Percentiles rank a stretch among this genome's conserved stretches.
phyloP scores from a whole-genome alignment of 306 rosid species.

The Senna siamea region DNA sequence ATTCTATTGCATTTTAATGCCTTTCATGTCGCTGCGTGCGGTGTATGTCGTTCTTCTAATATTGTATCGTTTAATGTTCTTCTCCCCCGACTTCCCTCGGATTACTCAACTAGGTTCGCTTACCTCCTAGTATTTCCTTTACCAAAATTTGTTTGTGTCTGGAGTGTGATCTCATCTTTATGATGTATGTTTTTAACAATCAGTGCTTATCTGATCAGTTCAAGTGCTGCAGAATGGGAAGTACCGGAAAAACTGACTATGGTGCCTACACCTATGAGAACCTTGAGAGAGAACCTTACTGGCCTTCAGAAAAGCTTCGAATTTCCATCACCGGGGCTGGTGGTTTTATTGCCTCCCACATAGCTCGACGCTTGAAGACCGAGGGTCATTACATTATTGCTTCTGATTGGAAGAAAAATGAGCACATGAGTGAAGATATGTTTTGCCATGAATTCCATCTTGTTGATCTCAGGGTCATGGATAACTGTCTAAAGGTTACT shows the following conservation, averaged over 20 bases:
- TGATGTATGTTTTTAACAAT: conserved; percentile 4
- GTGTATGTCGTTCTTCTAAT: conserved; percentile 9
- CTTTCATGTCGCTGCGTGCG: conserved; percentile 36
- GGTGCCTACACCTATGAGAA: conserved; percentile 86
- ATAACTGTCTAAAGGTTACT: conserved; percentile 88
- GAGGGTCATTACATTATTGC: conserved; percentile 98
- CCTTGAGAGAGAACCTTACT: conserved; percentile 91
- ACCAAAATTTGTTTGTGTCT: conserved; percentile 13
- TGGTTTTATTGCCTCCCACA: conserved; percentile 95
- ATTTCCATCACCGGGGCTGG: conserved; percentile 98
- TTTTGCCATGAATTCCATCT: conserved; percentile 97
- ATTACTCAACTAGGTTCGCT: conserved; percentile 4
- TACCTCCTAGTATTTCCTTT: too few relatives aligned
- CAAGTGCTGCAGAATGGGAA: conserved; percentile 79
- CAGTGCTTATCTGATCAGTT: conserved; percentile 14
- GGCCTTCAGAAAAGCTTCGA: conserved; percentile 88
- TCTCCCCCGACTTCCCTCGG: not conserved
- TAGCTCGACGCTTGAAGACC: conserved; percentile 87
- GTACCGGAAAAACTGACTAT: conserved; percentile 61
- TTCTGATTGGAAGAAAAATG: conserved; percentile 98
- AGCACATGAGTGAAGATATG: conserved; percentile 99
- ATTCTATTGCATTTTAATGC: conserved; percentile 16
- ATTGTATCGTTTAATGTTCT: not conserved
- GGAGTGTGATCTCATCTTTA: conserved; percentile 14
- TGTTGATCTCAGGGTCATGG: conserved; percentile 98